These are phyloP conservation scores for Didymella pomorum DNA, from an alignment of 2,329 filamentous ascomycete genomes.

Conservation along the genomic window DNA sequence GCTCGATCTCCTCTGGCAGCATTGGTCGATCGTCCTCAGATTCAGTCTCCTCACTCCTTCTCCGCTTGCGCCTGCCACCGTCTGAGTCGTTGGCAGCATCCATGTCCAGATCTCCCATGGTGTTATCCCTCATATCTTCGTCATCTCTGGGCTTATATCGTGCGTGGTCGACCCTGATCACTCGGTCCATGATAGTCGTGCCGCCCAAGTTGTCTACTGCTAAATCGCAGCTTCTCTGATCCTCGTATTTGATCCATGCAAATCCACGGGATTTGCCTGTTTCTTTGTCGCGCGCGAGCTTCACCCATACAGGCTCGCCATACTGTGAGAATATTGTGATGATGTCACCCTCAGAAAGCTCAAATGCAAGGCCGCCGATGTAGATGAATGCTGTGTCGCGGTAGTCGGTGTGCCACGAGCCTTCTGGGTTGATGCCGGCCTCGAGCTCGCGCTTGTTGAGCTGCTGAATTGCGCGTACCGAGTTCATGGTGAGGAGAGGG, in stretches of 20 bases:
- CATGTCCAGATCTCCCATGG: slow-evolving; percentile 58
- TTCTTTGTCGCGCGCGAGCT: slow-evolving; percentile 92
- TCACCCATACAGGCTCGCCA: slow-evolving; percentile 92
- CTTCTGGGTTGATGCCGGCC: slow-evolving; percentile 82
- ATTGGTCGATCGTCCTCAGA: slow-evolving; percentile 64
- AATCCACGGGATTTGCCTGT: slow-evolving; percentile 95
- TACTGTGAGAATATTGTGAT: slow-evolving; percentile 97
- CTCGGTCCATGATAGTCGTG: slow-evolving; percentile 78
- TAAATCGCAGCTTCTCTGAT: slow-evolving; percentile 93
- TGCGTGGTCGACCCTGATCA: slow-evolving; percentile 90
- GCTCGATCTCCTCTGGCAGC: slow-evolving; percentile 82
- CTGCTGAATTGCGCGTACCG: slow-evolving; percentile 88
- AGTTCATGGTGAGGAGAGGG: slow-evolving; percentile 74
- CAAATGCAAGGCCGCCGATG: slow-evolving; percentile 91
- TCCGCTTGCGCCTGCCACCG: slow-evolving; percentile 60
- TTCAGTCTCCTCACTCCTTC: slow-evolving; percentile 53
- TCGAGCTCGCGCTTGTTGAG: slow-evolving; percentile 96
- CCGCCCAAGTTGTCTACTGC: slow-evolving; percentile 96
- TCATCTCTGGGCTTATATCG: slow-evolving; percentile 90
- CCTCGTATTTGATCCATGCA: slow-evolving; percentile 96
- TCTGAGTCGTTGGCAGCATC: slow-evolving; percentile 47
- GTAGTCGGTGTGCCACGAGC: slow-evolving; percentile 97
- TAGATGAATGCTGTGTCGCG: slow-evolving; percentile 97
- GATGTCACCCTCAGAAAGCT: slow-evolving; percentile 93
- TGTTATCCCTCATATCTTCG: slow-evolving; percentile 68